A percentile compares a stretch with the other conserved stretches of the same genome.
These are phyloP conservation scores for Sporisorium exsertum DNA, from an alignment of 1,284 basidiomycete species.

Conservation along the genomic window DNA sequence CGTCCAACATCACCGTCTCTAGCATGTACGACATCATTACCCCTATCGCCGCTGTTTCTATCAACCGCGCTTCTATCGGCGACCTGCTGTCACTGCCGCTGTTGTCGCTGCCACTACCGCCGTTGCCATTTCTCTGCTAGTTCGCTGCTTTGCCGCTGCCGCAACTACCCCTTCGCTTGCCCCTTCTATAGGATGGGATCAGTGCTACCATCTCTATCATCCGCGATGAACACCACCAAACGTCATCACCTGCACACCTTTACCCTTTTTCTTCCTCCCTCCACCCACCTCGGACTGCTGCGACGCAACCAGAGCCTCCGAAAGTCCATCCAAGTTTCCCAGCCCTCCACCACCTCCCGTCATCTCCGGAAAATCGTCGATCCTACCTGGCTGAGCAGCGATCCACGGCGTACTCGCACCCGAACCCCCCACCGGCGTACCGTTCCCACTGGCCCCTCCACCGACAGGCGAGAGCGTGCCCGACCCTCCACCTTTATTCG, in stretches of 20 bases:
- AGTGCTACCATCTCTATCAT: slow-evolving; percentile 6
- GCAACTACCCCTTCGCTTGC: not conserved
- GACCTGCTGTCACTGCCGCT: no score
- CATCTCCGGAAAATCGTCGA: slow-evolving; percentile 30
- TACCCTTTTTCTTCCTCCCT: slow-evolving; percentile 55
- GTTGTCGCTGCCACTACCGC: no score
- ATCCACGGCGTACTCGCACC: slow-evolving; percentile 36
- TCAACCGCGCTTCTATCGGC: no score
- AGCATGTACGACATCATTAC: no score
- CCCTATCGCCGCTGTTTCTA: no score
- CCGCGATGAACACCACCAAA: slow-evolving; percentile 58
- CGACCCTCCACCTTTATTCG: not conserved
- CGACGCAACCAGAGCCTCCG: slow-evolving; percentile 30
- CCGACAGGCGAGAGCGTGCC: not conserved
- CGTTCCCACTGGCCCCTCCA: not conserved
- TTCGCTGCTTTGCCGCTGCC: no score
- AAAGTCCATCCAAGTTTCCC: slow-evolving; percentile 23
- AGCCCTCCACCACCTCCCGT: not conserved
- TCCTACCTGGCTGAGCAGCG: slow-evolving; percentile 10
- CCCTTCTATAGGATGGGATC: no score
- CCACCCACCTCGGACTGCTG: slow-evolving; percentile 4
- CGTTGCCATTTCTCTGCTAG: no score
- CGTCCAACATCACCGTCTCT: no score
- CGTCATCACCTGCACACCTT: slow-evolving; percentile 50
- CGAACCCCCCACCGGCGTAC: not conserved